Evolutionary conservation across 805 yeast species (phyloP), one percentile per base, ranked within the genome.

Genomic region (Myxozyma nipponensis): DNA sequence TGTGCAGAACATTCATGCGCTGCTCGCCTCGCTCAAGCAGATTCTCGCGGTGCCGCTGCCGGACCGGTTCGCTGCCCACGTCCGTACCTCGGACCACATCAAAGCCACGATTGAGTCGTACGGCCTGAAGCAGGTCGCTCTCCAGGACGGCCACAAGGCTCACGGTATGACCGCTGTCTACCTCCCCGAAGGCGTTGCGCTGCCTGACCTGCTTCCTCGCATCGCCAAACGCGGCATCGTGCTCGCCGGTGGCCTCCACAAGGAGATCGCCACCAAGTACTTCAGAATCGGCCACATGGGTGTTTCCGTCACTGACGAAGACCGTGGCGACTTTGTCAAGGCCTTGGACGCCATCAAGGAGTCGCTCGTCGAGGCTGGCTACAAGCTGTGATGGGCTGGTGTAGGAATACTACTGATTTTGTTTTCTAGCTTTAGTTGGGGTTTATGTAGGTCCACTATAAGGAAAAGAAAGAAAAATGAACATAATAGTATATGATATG

Each of bases 271-370:
- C 42, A 77, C 84, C 52, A 82, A 84, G 67, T 90, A 90, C 72
- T 86, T 91, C 74, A 80, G 98, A 70, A 82, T 90, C 52, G 98
- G 98, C 32, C 98, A 90, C 72, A 91, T 91, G 98, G 96, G 97
- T 56, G 82, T 81, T 52, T 77, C 89, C 42, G 86, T 83, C 10
- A 70, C 78, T 51, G 80, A 82, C 59, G 74, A 70, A 35, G 69
- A 71, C 47, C 72, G 79, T 54, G 75, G 75, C 30, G 85, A 83
- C 65, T 67, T 83, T 25, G 78, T 76, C 50, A 66, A 66, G 48
- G 78, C 77, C 36, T 71, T 75, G 52, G 65, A 68, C 26, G 77
- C 76, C 24, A 70, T 81, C 49, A 72, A 74, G 56, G 70, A 68
- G 42, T 73, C 75, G 0, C 72, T 83, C n/a, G 75, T 74, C 9